Evolutionary conservation across 345 rosid genomes (phyloP).

Genomic region (Brassica cretica): DNA sequence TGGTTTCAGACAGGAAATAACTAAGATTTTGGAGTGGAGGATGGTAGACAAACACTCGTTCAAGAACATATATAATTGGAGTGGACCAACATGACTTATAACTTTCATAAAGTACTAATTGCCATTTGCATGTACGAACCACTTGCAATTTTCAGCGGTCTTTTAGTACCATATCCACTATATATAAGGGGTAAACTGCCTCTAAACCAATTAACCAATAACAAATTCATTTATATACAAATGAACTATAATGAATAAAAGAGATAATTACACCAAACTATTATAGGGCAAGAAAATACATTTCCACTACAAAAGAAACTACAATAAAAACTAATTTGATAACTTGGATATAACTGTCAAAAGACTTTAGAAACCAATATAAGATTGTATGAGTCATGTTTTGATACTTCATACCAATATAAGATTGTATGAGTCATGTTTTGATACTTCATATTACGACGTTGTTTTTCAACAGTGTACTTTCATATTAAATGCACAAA

Average conservation of each 20-base stretch:
- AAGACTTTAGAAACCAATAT: no score
- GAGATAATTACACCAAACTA: neutral
- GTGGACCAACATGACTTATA: constrained; percentile 21
- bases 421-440: constrained; percentile 1
- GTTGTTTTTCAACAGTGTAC: no score
- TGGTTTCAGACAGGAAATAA: constrained; percentile 27
- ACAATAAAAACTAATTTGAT: neutral
- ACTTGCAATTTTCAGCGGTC: constrained; percentile 26
- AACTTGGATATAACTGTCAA: constrained; percentile 4
- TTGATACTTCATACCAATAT: neutral
- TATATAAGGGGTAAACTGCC: neutral
- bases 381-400: constrained; percentile 1
- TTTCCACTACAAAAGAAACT: neutral
- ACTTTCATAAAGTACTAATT: constrained; percentile 33
- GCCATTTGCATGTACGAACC: constrained; percentile 31
- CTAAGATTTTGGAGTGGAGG: constrained; percentile 29
- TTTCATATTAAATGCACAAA: no score
- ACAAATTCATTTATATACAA: neutral
- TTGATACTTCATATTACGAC: constrained; percentile 12
- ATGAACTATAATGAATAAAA: neutral
- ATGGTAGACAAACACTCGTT: constrained; percentile 35
- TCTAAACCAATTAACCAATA: neutral
- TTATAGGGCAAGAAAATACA: neutral
- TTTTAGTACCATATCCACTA: constrained; percentile 31
- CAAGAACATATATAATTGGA: constrained; percentile 26